These are phyloP conservation scores for Pythium insidiosum DNA, from an alignment of 352 stramenopile species.

Conservation along the genomic window DNA sequence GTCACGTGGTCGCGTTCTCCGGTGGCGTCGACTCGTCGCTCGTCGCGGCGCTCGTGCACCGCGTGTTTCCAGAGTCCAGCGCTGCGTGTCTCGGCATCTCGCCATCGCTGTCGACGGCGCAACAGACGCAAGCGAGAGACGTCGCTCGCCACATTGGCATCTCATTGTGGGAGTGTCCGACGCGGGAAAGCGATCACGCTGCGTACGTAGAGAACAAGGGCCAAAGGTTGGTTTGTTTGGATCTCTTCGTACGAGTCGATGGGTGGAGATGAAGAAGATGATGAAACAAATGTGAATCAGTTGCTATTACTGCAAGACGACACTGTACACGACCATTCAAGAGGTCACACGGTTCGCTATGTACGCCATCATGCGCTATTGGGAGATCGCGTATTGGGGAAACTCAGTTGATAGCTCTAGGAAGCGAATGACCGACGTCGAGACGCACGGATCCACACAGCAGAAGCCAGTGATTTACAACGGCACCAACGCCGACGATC, in stretches of 20 bases:
- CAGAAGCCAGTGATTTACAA: constrained; percentile 88
- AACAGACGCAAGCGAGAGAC: constrained; percentile 81
- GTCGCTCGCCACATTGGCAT: constrained; percentile 88
- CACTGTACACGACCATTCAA: constrained; percentile 93
- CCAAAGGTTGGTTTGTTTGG: too few relatives aligned
- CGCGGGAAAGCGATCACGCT: constrained; percentile 71
- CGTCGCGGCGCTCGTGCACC: constrained; percentile 86
- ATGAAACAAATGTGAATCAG: too few relatives aligned
- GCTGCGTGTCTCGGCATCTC: constrained; percentile 92
- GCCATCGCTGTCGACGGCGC: constrained; percentile 76
- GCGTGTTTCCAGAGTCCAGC: constrained; percentile 64
- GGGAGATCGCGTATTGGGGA: not conserved
- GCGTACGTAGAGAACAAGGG: constrained; percentile 93
- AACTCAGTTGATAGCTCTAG: not conserved
- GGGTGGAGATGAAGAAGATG: too few relatives aligned
- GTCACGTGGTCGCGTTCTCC: constrained; percentile 88
- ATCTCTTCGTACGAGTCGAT: too few relatives aligned
- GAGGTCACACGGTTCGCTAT: constrained; percentile 68
- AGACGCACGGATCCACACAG: not conserved
- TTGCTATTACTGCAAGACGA: constrained; percentile 97
- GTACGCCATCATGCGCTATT: constrained; percentile 2
- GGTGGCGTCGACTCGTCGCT: constrained; percentile 96
- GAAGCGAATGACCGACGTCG: constrained; percentile 15
- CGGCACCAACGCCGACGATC: constrained; percentile 95
- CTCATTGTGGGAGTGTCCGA: constrained; percentile 81